Evolutionary conservation across 2,329 filamentous ascomycete genomes (phyloP).

Genomic region (Trichophyton rubrum): DNA sequence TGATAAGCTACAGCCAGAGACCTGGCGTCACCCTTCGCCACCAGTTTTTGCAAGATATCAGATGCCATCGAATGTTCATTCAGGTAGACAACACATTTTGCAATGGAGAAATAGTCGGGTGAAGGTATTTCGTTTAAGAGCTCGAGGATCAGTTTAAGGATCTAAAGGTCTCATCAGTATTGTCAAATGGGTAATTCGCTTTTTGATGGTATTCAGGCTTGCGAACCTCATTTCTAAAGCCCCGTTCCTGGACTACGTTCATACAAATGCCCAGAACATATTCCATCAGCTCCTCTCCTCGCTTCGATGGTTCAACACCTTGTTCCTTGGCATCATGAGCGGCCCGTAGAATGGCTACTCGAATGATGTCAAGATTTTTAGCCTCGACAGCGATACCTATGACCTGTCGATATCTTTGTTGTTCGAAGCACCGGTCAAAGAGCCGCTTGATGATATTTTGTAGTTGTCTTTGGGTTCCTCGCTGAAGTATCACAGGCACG

Average conservation of each 20-base stretch:
- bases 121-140: conserved; percentile 85
- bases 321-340: conserved; percentile 71
- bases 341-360: conserved; percentile 76
- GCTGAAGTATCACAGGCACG: conserved; percentile 53
- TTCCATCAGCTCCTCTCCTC: conserved; percentile 88
- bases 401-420: conserved; percentile 85
- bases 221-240: conserved; percentile 57
- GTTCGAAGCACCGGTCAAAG: conserved; percentile 77
- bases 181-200: background rate
- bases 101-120: conserved; percentile 95
- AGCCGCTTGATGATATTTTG: conserved; percentile 75
- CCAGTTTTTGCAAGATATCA: conserved; percentile 67
- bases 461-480: conserved; percentile 64
- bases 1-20: conserved; percentile 86
- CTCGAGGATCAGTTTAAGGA: conserved; percentile 82
- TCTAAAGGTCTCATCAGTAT: conserved; percentile 37
- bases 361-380: conserved; percentile 76
- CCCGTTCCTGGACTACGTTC: conserved; percentile 90
- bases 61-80: conserved; percentile 86
- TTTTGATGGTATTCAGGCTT: background rate
- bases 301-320: conserved; percentile 40
- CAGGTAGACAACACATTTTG: conserved; percentile 92
- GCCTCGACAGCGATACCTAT: conserved; percentile 95
- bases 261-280: conserved; percentile 94
- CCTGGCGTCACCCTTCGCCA: conserved; percentile 63